Evolutionary conservation across 306 rosid genomes (phyloP).

Genomic region (Biancaea sappan): DNA sequence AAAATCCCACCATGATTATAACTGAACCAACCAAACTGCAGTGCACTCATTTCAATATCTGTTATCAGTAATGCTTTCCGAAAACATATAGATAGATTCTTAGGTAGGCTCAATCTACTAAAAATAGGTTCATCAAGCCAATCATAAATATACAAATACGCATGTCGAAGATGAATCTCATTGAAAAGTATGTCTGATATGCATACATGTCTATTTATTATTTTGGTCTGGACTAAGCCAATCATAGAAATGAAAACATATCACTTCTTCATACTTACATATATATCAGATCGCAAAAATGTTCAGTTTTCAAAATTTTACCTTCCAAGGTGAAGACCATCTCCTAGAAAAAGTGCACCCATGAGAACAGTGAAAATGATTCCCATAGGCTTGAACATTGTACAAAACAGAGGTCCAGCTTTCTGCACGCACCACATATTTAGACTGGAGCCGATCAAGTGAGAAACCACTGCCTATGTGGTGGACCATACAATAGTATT

Average conservation of each 20-base stretch:
- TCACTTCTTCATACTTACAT: no score
- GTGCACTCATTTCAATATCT: neutral
- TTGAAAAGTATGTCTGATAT: neutral
- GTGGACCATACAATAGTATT: neutral
- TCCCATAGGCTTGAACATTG: constrained; percentile 58
- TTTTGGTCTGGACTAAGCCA: no score
- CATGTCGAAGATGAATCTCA: no score
- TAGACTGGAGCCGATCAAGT: constrained; percentile 20
- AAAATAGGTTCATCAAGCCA: neutral
- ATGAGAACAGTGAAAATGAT: constrained; percentile 46
- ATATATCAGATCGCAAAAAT: no score
- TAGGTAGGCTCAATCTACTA: neutral
- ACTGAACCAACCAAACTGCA: constrained; percentile 56
- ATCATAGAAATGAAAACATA: no score
- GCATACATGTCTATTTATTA: no score
- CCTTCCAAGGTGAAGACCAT: constrained; percentile 55
- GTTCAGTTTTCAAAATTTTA: neutral
- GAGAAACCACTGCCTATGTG: constrained; percentile 42
- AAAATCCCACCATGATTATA: constrained; percentile 52
- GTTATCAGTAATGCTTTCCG: neutral
- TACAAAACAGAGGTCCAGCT: constrained; percentile 51
- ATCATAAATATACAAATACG: no score
- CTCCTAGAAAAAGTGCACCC: constrained; percentile 48
- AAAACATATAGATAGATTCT: no score
- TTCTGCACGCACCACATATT: constrained; percentile 42